These are phyloP conservation scores for Rosa chinensis DNA, from an alignment of 306 rosid genomes.

Conservation along the genomic window DNA sequence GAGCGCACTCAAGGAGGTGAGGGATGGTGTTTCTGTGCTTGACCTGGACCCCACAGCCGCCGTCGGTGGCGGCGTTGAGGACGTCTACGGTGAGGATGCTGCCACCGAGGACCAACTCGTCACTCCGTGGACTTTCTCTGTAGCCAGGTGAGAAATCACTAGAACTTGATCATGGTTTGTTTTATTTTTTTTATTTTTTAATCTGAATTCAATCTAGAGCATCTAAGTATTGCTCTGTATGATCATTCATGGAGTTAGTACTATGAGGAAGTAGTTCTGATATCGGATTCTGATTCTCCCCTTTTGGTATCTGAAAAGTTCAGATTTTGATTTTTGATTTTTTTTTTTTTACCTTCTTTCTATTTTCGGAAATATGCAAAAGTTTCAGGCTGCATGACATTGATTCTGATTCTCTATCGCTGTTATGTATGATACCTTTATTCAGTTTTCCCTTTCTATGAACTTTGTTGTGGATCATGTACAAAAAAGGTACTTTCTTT, in stretches of 20 bases:
- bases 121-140: slow-evolving; percentile 93
- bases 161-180: background rate
- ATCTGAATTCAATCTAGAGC: background rate
- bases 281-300: background rate
- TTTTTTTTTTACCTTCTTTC: background rate
- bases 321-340: background rate
- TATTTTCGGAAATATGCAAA: background rate
- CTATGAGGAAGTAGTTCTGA: background rate
- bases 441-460: background rate
- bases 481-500: background rate
- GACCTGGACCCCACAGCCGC: slow-evolving; percentile 71
- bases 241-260: background rate
- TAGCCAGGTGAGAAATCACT: slow-evolving; percentile 61
- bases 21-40: slow-evolving; percentile 65
- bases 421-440: no score
- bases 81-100: slow-evolving; percentile 79
- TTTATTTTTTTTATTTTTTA: slow-evolving; percentile 5
- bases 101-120: slow-evolving; percentile 88
- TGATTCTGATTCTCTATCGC: background rate
- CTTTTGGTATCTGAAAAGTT: background rate
- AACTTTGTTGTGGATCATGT: background rate
- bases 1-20: slow-evolving; percentile 52
- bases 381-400: background rate
- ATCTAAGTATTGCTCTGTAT: background rate
- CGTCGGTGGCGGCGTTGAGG: slow-evolving; percentile 83